A percentile compares a stretch with the other conserved stretches of the same genome.
phyloP scores from a whole-genome alignment of 1,284 basidiomycete species.

The Cryptococcus wingfieldii region DNA sequence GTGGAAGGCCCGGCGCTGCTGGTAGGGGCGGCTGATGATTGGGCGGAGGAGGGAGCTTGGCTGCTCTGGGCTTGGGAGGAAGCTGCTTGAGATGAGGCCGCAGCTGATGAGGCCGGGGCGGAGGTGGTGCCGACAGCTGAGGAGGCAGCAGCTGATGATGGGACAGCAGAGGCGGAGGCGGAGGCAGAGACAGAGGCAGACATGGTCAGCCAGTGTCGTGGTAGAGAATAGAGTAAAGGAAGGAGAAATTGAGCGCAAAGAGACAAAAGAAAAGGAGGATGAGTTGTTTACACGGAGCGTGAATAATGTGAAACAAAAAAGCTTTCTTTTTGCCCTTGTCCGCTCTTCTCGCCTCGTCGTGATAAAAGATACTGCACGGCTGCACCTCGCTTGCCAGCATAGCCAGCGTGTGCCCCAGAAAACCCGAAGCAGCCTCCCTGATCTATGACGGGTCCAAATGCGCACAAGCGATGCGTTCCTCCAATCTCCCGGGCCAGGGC shows the following conservation, averaged over 20 bases:
- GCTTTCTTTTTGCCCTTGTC: no score
- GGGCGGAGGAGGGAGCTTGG: slow-evolving; percentile 1
- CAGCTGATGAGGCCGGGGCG: neutral
- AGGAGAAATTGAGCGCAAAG: neutral
- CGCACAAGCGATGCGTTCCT: no score
- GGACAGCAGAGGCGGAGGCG: neutral
- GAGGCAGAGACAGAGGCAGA: neutral
- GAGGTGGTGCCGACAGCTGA: neutral
- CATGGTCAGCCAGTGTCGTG: neutral
- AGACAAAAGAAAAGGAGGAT: neutral
- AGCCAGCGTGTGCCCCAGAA: no score
- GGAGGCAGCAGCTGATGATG: neutral
- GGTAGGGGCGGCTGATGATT: slow-evolving; percentile 11
- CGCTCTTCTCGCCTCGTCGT: no score
- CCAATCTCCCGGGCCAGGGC: no score
- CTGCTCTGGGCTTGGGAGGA: neutral
- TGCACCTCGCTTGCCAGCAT: no score
- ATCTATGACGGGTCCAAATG: no score
- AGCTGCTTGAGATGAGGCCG: neutral
- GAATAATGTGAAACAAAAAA: neutral
- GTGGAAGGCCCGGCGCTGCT: slow-evolving; percentile 8
- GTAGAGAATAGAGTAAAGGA: neutral
- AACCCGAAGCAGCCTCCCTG: no score
- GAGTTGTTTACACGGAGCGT: neutral
- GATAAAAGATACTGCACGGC: no score